Evolutionary conservation across 1,284 basidiomycete species (phyloP).

Genomic region (Malassezia furfur): DNA sequence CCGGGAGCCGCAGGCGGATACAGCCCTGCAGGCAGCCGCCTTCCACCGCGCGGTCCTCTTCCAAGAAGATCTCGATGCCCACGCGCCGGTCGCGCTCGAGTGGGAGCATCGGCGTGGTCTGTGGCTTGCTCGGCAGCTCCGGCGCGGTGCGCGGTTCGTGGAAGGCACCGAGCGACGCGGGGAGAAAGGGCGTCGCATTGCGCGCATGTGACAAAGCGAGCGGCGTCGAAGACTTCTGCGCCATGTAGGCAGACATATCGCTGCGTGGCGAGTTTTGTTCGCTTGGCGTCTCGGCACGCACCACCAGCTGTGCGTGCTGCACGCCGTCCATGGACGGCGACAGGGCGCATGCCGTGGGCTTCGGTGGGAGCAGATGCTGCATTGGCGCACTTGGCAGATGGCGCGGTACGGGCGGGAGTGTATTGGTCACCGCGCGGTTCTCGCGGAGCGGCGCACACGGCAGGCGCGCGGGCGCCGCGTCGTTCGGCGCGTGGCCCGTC

Average conservation of each 20-base stretch:
- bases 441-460: slow-evolving; percentile 13
- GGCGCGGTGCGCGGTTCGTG: background rate
- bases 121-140: slow-evolving; percentile 19
- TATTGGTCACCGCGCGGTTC: slow-evolving; percentile 5
- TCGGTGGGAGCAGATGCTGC: slow-evolving; percentile 12
- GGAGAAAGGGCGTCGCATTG: background rate
- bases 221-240: background rate
- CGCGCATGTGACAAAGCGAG: background rate
- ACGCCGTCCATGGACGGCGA: slow-evolving; percentile 5
- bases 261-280: slow-evolving; percentile 1
- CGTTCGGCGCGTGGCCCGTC: background rate
- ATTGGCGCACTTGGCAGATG: background rate
- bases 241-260: background rate
- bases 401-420: background rate
- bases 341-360: slow-evolving; percentile 3
- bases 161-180: background rate
- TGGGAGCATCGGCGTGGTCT: slow-evolving; percentile 5
- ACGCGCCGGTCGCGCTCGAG: slow-evolving; percentile 54
- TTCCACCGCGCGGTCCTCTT: slow-evolving; percentile 69
- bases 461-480: background rate
- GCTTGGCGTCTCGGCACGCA: slow-evolving; percentile 11
- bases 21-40: slow-evolving; percentile 66
- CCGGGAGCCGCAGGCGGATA: slow-evolving; percentile 62
- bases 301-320: slow-evolving; percentile 2
- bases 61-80: slow-evolving; percentile 70